A percentile compares a stretch with the other conserved stretches of the same genome.
Conservation (phyloP, 106 monocot genomes). For the Hemerocallis citrina region DNA sequence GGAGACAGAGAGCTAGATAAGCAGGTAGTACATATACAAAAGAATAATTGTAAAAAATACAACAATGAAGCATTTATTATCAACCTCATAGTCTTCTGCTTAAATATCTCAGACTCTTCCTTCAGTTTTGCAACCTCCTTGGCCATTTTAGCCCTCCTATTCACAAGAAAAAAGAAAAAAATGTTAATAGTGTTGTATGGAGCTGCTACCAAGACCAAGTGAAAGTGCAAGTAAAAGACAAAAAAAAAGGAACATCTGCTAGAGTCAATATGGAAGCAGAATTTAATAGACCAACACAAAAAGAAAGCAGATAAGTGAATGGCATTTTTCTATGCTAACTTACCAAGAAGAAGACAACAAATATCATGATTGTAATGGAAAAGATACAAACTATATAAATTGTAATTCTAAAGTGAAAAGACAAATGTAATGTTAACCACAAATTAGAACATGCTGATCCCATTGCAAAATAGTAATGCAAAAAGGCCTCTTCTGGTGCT, state of each 20-base stretch:
- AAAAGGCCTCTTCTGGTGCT: too few relatives aligned
- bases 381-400: too few relatives aligned
- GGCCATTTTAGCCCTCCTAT: conserved; percentile 75
- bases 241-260: background rate
- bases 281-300: background rate
- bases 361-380: too few relatives aligned
- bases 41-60: background rate
- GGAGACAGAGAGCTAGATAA: conserved; percentile 13
- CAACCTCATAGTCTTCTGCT: conserved; percentile 59
- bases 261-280: background rate
- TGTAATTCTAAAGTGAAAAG: too few relatives aligned
- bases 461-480: too few relatives aligned
- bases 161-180: too few relatives aligned
- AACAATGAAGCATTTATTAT: background rate
- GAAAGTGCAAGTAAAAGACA: background rate
- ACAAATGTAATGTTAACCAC: too few relatives aligned
- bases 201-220: background rate
- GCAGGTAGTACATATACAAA: background rate
- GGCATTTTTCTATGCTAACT: too few relatives aligned
- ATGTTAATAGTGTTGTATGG: background rate
- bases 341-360: too few relatives aligned
- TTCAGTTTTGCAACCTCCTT: conserved; percentile 78
- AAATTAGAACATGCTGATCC: too few relatives aligned
- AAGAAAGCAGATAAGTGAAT: too few relatives aligned
- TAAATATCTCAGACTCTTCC: conserved; percentile 81